phyloP scores from a whole-genome alignment of 306 rosid genomes.

The Quercus engelmannii region DNA sequence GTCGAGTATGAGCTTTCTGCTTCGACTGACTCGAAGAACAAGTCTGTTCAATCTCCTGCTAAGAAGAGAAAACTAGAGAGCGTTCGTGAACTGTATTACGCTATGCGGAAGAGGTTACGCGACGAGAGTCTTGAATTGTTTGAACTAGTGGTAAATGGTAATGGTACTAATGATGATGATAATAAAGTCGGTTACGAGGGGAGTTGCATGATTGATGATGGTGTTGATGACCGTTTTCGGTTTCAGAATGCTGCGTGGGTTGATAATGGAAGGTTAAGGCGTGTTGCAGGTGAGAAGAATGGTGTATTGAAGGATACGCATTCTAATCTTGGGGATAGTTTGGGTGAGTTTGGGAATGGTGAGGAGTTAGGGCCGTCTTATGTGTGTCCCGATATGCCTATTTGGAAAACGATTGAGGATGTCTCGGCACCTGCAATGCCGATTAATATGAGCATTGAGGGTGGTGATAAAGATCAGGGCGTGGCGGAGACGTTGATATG shows the following conservation, averaged over 20 bases:
- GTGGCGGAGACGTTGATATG: slow-evolving; percentile 7
- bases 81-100: slow-evolving; percentile 43
- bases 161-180: slow-evolving; percentile 10
- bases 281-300: not conserved
- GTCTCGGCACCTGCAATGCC: slow-evolving; percentile 49
- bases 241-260: not conserved
- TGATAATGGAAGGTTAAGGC: too few relatives aligned
- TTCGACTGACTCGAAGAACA: slow-evolving; percentile 15
- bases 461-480: not conserved
- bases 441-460: slow-evolving; percentile 29
- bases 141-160: slow-evolving; percentile 14
- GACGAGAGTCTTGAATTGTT: slow-evolving; percentile 19
- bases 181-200: slow-evolving; percentile 9
- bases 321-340: slow-evolving; percentile 19
- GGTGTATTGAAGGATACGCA: slow-evolving; percentile 13
- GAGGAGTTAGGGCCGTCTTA: slow-evolving; percentile 41
- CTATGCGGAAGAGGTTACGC: slow-evolving; percentile 43
- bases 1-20: slow-evolving; percentile 42
- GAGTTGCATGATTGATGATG: slow-evolving; percentile 17
- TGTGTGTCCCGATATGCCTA: slow-evolving; percentile 36
- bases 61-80: slow-evolving; percentile 47
- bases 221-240: slow-evolving; percentile 7
- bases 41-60: not conserved
- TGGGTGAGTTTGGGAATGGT: slow-evolving; percentile 34
- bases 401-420: slow-evolving; percentile 63